Conservation (phyloP, 768 basidiomycete species). For the Piloderma croceum region DNA sequence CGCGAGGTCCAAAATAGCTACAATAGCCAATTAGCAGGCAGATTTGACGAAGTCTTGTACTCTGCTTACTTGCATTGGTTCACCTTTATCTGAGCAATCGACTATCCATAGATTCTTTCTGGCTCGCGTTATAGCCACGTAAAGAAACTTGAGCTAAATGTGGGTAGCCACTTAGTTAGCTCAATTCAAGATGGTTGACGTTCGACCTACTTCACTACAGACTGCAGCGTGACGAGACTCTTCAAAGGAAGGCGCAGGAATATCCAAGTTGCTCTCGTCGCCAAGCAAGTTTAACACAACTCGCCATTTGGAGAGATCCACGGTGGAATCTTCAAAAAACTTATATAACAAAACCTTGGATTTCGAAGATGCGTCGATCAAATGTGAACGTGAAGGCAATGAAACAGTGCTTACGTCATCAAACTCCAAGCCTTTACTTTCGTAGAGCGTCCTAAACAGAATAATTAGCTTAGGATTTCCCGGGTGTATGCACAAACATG, state of each 20-base stretch:
- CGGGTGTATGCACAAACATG: too few relatives aligned
- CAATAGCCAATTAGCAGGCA: constrained; percentile 1
- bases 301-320: constrained; percentile 52
- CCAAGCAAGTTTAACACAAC: constrained; percentile 43
- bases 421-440: constrained; percentile 65
- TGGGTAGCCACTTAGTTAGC: background rate
- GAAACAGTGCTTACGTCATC: constrained; percentile 52
- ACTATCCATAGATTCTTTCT: constrained; percentile 66
- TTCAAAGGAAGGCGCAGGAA: constrained; percentile 44
- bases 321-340: constrained; percentile 62
- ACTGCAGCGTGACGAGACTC: constrained; percentile 46
- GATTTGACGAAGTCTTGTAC: background rate
- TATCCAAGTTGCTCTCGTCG: constrained; percentile 9
- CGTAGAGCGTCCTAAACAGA: constrained; percentile 42
- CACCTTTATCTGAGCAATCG: constrained; percentile 52
- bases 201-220: constrained; percentile 47
- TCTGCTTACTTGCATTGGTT: constrained; percentile 56
- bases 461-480: too few relatives aligned
- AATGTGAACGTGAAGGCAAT: background rate
- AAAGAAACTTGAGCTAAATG: constrained; percentile 60
- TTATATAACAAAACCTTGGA: constrained; percentile 64
- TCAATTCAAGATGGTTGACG: background rate
- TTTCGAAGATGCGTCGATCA: too few relatives aligned
- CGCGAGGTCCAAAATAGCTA: constrained; percentile 45
- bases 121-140: constrained; percentile 68